Evolutionary conservation across 768 basidiomycete genomes (phyloP).

Genomic region (Infundibulicybe gibba): DNA sequence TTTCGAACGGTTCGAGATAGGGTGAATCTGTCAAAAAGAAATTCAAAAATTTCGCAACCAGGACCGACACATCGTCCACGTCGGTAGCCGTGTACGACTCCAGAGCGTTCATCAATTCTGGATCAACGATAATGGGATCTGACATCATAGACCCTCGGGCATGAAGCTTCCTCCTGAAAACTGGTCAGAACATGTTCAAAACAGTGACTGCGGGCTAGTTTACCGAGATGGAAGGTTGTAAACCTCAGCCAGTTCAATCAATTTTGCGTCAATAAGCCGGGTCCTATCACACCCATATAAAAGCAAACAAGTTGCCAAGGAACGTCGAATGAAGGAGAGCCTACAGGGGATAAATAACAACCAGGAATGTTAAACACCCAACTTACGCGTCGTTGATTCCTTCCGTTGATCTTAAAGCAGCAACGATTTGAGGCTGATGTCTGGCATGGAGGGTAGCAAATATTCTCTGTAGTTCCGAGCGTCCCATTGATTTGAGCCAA

Average conservation of each 20-base stretch:
- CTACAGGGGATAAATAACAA: neutral
- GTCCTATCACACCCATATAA: slow-evolving; percentile 64
- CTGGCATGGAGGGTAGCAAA: slow-evolving; percentile 46
- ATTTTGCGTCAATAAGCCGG: slow-evolving; percentile 35
- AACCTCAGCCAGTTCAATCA: slow-evolving; percentile 48
- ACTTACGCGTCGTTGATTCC: slow-evolving; percentile 36
- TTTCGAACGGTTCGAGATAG: slow-evolving; percentile 60
- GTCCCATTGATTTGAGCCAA: slow-evolving; percentile 59
- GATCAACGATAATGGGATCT: slow-evolving; percentile 62
- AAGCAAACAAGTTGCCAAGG: slow-evolving; percentile 56
- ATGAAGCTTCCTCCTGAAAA: slow-evolving; percentile 43
- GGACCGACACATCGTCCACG: slow-evolving; percentile 44
- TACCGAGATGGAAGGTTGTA: slow-evolving; percentile 55
- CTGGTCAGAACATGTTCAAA: neutral
- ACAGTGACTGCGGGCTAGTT: slow-evolving; percentile 13
- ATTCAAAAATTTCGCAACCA: slow-evolving; percentile 61
- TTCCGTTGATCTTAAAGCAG: slow-evolving; percentile 25
- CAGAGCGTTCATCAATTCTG: slow-evolving; percentile 52
- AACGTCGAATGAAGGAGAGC: slow-evolving; percentile 56
- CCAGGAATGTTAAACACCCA: neutral
- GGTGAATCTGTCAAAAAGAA: slow-evolving; percentile 57
- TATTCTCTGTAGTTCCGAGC: slow-evolving; percentile 52
- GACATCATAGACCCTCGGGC: slow-evolving; percentile 35
- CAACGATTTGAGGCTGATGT: slow-evolving; percentile 35
- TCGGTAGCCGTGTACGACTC: slow-evolving; percentile 45